These are phyloP conservation scores for Pichia occidentalis DNA, from an alignment of 805 yeast genomes.

Conservation along the genomic window DNA sequence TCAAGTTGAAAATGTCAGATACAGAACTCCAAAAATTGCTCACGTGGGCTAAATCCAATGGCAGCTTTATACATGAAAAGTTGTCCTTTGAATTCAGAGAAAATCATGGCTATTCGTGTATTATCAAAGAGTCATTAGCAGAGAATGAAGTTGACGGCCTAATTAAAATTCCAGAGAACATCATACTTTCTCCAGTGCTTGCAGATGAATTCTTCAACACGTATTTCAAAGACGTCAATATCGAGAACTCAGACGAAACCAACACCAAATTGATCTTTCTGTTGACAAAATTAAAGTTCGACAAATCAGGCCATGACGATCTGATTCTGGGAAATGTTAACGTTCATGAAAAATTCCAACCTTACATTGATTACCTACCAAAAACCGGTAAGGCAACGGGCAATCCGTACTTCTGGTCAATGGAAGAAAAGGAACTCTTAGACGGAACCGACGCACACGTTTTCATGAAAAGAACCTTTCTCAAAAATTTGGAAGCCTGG, in stretches of 20 bases:
- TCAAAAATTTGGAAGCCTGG: slow-evolving; percentile 57
- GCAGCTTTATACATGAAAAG: slow-evolving; percentile 31
- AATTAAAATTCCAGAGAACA: slow-evolving; percentile 32
- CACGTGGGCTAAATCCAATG: slow-evolving; percentile 31
- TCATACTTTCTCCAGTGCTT: slow-evolving; percentile 33
- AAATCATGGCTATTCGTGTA: slow-evolving; percentile 32
- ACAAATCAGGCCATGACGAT: no score
- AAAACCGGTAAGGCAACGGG: slow-evolving; percentile 33
- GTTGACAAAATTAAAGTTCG: slow-evolving; percentile 38
- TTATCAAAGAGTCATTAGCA: slow-evolving; percentile 16
- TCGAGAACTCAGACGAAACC: slow-evolving; percentile 10
- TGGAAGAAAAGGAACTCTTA: slow-evolving; percentile 43
- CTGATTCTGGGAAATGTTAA: no score
- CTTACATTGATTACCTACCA: slow-evolving; percentile 48
- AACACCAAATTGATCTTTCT: slow-evolving; percentile 35
- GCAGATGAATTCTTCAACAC: slow-evolving; percentile 29
- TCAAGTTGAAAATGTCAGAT: background rate
- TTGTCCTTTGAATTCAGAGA: slow-evolving; percentile 29
- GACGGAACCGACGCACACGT: slow-evolving; percentile 66
- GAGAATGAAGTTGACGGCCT: slow-evolving; percentile 16
- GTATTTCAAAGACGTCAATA: slow-evolving; percentile 1
- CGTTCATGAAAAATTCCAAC: slow-evolving; percentile 27
- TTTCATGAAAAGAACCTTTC: slow-evolving; percentile 42
- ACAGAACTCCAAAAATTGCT: slow-evolving; percentile 19
- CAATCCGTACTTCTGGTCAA: slow-evolving; percentile 65